Base-by-base conservation (phyloP, 306 rosid species). In the Ammopiptanthus mongolicus region DNA sequence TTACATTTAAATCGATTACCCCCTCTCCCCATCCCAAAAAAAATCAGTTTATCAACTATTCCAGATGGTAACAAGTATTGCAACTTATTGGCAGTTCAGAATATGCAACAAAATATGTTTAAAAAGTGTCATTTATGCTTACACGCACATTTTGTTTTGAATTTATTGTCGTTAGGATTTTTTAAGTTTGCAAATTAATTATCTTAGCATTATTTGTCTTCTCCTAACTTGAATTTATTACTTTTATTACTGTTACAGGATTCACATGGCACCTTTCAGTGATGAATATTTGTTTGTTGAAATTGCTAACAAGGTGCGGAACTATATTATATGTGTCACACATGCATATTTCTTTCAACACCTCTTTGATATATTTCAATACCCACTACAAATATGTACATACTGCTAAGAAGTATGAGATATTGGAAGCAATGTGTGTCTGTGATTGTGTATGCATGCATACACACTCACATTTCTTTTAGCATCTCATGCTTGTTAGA, bases 251-350 rank as follows among this genome's bases (percentile, higher is more conserved):
- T 69, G 65, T 8, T 86, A 86, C 70, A 91, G 97, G 91, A 91
- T 91, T 79, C 96, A 91, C 82, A 89, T 91, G 97, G 97, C 97
- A 71, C 97, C 97, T 78, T 92, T 92, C 90, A 89, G 91, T 63
- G 97, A 92, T 80, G 97, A 92, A 74, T 89, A 89, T 79, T 83
- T 92, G 77, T 92, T 89, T 72, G 86, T 89, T 78, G 96, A 92
- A 84, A 82, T 92, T 37, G 97, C 97, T 62, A 92, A 92, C 69
- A 92, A 92, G 97, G 97, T 92, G 81, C 4, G 85, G 69, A 46
- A 59, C 37, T 44, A 31, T 53, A 2, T 41, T 8, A 8, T 77
- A 1, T 69, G 63, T 69, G 21, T 46, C 17, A 13, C 58, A 5
- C 69, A 42, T 3, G 23, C 33, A 58, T 29, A 22, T 48, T 47